Evolutionary conservation across 2,329 filamentous ascomycete species (phyloP), one percentile per base, ranked within the genome.

Genomic region (Pseudogymnoascus sp.): DNA sequence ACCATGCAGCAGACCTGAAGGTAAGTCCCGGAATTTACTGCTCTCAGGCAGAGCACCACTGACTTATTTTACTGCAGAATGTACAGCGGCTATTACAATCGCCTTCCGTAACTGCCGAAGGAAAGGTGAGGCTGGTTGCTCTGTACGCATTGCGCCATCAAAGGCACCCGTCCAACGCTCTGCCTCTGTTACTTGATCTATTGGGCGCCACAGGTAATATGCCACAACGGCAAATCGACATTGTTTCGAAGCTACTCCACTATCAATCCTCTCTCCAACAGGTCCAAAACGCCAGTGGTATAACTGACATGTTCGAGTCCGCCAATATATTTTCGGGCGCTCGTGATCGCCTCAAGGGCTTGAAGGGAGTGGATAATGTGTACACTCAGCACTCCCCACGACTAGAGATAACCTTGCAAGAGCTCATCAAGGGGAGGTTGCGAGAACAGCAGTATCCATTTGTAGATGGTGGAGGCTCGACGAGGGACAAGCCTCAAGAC

Each of bases 321-420:
- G 85, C 88, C 0, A 93, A 91, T 4, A 93, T 99, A 67, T 96
- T 99, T 75, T 90, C 91, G 0, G 90, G 90, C 11, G 92, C 93
- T 9, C 84, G 91, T 40, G 91, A 88, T 71, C 87, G 93, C 4
- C 92, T 99, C 75, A 96, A 96, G 71, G 95, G 95, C 0, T 81
- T 99, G 12, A 97, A 97, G 72, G 95, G 95, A 1, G 95, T 99
- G 1, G 96, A 99, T 74, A 99, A 99, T 70, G 95, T 99, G 28
- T 99, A 99, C 74, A 99, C 95, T 0, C 96, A 99, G 74, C 95
- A 99, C 75, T 96, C 91, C 5, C 92, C 96, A 0, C 83, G 91
- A 21, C 76, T 99, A 14, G 93, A 97, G 74, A 84, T 84, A 23
- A 97, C 92, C 0, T 78, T 99, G 16, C 93, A 97, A 72, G 93